phyloP scores from a whole-genome alignment of 345 rosid species.

The Boechera divaricarpa region DNA sequence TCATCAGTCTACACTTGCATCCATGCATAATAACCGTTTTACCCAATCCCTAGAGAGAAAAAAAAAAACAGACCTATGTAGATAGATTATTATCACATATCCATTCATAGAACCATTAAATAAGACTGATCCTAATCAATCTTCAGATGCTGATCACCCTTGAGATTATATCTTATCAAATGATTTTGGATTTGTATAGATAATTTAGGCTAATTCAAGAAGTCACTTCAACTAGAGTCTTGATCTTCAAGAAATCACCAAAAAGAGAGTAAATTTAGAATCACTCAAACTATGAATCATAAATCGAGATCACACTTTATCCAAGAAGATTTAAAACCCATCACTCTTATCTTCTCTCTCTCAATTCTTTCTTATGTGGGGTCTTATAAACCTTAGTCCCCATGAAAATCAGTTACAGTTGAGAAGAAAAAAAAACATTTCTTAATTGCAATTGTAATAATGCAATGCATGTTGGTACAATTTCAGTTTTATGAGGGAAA shows the following conservation, averaged over 20 bases:
- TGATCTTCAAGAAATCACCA: slow-evolving; percentile 1
- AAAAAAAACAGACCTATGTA: background rate
- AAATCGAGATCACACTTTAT: slow-evolving; percentile 63
- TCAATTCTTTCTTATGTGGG: slow-evolving; percentile 55
- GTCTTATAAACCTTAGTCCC: slow-evolving; percentile 42
- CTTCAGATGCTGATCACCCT: slow-evolving; percentile 17
- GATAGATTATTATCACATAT: background rate
- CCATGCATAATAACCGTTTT: slow-evolving; percentile 24
- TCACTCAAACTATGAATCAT: slow-evolving; percentile 28
- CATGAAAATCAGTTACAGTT: slow-evolving; percentile 28
- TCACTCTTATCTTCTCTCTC: slow-evolving; percentile 63
- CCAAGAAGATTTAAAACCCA: slow-evolving; percentile 59
- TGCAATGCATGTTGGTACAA: slow-evolving; percentile 65
- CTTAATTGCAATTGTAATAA: slow-evolving; percentile 26
- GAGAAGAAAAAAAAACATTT: slow-evolving; percentile 22
- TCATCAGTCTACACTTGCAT: slow-evolving; percentile 33
- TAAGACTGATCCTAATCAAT: background rate
- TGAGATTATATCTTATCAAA: background rate
- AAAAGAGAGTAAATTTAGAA: background rate
- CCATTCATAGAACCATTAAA: slow-evolving; percentile 10
- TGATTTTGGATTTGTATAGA: background rate
- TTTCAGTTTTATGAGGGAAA: slow-evolving; percentile 46
- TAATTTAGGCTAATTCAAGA: background rate
- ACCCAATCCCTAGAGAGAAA: slow-evolving; percentile 4
- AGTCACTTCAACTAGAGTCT: slow-evolving; percentile 20